A percentile compares a stretch with the other conserved stretches of the same genome.
These are phyloP conservation scores for Trichosporon sp. DNA, from an alignment of 1,284 basidiomycete species.

Conservation along the genomic window DNA sequence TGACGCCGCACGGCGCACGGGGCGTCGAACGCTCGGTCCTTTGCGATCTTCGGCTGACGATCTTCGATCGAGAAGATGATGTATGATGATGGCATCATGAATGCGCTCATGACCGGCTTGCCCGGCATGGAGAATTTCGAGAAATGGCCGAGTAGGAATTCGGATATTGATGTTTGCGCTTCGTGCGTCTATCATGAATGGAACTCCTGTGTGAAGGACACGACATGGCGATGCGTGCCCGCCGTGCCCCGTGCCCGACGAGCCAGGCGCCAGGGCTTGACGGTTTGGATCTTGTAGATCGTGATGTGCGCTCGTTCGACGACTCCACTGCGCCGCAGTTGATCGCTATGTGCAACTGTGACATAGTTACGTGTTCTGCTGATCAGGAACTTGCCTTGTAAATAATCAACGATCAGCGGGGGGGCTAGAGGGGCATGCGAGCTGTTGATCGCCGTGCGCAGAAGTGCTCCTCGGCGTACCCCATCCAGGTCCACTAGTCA, in stretches of 20 bases:
- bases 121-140: neutral
- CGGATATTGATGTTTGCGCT: neutral
- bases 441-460: neutral
- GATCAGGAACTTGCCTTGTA: constrained; percentile 4
- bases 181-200: too few relatives aligned
- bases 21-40: neutral
- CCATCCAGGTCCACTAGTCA: neutral
- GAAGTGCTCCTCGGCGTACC: neutral
- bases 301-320: too few relatives aligned
- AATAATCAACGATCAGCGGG: neutral
- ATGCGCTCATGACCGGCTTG: neutral
- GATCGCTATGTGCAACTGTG: neutral
- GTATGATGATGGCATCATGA: constrained; percentile 3
- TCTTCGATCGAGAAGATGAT: neutral
- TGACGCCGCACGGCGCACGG: neutral
- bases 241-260: too few relatives aligned
- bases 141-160: constrained; percentile 8
- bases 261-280: neutral
- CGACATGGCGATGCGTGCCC: too few relatives aligned
- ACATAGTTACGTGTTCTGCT: constrained; percentile 3
- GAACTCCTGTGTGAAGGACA: neutral
- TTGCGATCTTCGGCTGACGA: neutral
- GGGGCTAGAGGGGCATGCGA: neutral
- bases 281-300: neutral
- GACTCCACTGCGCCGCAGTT: neutral